Percentiles rank a stretch among this genome's conserved stretches.
These are phyloP conservation scores for Septoria linicola DNA, from an alignment of 2,329 filamentous ascomycete species.

Conservation along the genomic window DNA sequence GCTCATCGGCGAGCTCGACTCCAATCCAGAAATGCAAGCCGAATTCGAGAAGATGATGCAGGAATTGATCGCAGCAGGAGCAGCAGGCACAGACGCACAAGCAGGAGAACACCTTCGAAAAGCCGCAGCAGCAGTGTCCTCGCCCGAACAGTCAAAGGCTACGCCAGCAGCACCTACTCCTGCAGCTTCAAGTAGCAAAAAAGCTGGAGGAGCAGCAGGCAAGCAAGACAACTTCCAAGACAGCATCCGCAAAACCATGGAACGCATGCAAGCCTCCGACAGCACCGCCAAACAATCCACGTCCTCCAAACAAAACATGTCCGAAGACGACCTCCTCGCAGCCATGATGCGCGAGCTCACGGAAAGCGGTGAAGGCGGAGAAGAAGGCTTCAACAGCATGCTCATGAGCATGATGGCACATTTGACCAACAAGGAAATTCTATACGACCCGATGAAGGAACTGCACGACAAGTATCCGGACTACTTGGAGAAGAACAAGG, in stretches of 20 bases:
- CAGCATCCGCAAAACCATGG: conserved; percentile 90
- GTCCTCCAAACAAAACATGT: conserved; percentile 53
- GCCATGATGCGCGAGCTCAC: conserved; percentile 90
- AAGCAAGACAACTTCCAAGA: conserved; percentile 72
- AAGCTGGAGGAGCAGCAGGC: too few relatives aligned
- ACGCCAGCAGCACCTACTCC: conserved; percentile 23
- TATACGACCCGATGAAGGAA: conserved; percentile 99
- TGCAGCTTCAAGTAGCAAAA: conserved; percentile 8
- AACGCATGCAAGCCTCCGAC: conserved; percentile 88
- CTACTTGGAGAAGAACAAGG: conserved; percentile 80
- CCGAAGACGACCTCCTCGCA: conserved; percentile 78
- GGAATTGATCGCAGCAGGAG: conserved; percentile 55
- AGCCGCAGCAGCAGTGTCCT: conserved; percentile 37
- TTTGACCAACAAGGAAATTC: conserved; percentile 93
- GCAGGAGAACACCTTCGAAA: conserved; percentile 35
- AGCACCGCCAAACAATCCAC: conserved; percentile 80
- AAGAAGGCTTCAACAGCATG: conserved; percentile 92
- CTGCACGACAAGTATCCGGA: conserved; percentile 85
- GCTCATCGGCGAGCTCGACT: conserved; percentile 69
- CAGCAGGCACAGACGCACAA: conserved; percentile 37
- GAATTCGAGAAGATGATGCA: conserved; percentile 63
- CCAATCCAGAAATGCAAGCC: conserved; percentile 65
- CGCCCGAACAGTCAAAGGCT: conserved; percentile 22
- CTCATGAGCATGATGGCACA: conserved; percentile 99
- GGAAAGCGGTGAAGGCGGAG: conserved; percentile 58